Evolutionary conservation across 345 rosid species (phyloP), one percentile per base, ranked within the genome.

Genomic region (Populus davidiana): DNA sequence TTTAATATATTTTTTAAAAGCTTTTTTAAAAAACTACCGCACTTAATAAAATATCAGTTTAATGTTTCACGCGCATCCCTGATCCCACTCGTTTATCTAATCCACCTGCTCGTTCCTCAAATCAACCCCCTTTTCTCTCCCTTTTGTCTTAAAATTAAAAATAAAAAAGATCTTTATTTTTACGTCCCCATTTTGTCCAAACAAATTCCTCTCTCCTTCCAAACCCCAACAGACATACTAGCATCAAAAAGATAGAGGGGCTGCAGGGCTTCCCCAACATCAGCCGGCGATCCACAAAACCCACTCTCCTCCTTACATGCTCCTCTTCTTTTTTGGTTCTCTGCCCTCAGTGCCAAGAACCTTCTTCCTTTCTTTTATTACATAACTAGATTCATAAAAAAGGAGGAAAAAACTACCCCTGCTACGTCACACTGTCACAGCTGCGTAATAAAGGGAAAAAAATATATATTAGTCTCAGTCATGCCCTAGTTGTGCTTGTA

Each of bases 401-500:
- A 54, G 1, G 8, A 2, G 2, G 7, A 21, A 54, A 54, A 20
- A 20, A 21, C 61, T 4, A 21, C 61, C 25, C 2, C 25, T 8
- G 7, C 3, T 8, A 8, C 61, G 8, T 20, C 61, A 21, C 61
- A 54, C 25, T 7, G 61, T 9, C 61, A 54, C 61, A 54, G 61
- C 61, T 54, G 21, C 16, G 61, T 52, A 20, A 52, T 52, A 52
- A 52, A 5, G 54, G 5, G 17, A 49, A 8, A 73, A 39, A 18
- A 29, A 21, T 11, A 72, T 8, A 54, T 35, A 14, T 8, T 0
- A n/a, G 69, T 36, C 47, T 16, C 12, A n/a, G 43, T 65, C 27
- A 35, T 79, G 83, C 52, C 76, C 79, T 67, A 67, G 75, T 79
- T 74, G 91, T 86, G 86, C 86, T 84, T 16, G 75, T 71, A 77